These are phyloP conservation scores for Kuraishia floccosa DNA, from an alignment of 805 yeast genomes.

Conservation along the genomic window DNA sequence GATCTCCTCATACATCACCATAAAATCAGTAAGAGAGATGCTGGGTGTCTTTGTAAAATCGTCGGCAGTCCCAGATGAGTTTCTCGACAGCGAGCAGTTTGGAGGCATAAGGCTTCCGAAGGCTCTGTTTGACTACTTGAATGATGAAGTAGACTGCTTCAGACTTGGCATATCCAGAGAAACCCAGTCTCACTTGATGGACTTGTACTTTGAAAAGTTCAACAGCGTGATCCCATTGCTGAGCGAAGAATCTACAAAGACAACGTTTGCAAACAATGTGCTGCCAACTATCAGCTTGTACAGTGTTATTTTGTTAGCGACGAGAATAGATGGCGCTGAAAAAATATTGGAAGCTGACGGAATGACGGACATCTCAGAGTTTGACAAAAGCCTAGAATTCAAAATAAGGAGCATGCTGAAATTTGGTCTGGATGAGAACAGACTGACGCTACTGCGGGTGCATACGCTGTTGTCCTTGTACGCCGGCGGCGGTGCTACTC, in stretches of 20 bases:
- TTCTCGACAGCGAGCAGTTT: constrained; percentile 6
- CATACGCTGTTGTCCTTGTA: constrained; percentile 24
- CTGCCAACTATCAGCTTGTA: constrained; percentile 28
- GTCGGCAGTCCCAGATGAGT: constrained; percentile 4
- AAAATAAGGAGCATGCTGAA: constrained; percentile 23
- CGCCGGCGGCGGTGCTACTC: constrained; percentile 20
- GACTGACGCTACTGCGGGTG: constrained; percentile 21
- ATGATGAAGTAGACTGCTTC: constrained; percentile 6
- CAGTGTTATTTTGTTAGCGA: constrained; percentile 28
- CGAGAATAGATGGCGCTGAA: constrained; percentile 24
- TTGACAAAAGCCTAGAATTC: constrained; percentile 14
- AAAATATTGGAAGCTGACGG: constrained; percentile 14
- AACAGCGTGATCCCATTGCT: constrained; percentile 29
- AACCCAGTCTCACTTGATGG: constrained; percentile 13
- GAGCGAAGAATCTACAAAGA: constrained; percentile 24
- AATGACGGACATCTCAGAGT: constrained; percentile 8
- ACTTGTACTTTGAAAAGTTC: constrained; percentile 25
- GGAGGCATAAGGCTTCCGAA: constrained; percentile 9
- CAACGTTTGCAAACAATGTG: constrained; percentile 19
- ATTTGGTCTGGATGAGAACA: constrained; percentile 25
- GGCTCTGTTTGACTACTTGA: constrained; percentile 6
- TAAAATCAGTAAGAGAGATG: constrained; percentile 8
- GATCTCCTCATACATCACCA: constrained; percentile 5
- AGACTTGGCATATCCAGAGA: constrained; percentile 6
- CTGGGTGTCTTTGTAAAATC: constrained; percentile 10